Evolutionary conservation across 139 green algal species (phyloP), one percentile per base, ranked within the genome.

Genomic region (Coccomyxa sp.): DNA sequence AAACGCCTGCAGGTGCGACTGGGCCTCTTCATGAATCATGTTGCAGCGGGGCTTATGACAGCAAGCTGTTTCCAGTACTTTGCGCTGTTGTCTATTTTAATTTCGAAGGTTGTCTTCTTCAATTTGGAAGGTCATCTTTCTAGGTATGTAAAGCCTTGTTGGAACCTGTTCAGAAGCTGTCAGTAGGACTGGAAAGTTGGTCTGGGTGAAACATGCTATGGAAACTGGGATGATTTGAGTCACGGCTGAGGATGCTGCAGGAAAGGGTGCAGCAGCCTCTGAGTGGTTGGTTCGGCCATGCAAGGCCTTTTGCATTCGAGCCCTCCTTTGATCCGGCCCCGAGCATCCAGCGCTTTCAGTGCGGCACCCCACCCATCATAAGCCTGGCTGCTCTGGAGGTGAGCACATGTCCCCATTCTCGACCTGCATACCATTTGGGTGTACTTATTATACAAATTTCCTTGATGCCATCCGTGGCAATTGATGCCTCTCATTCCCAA

Each of bases 261-360:
- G 63, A 71, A 1, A 28, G 18, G 18, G 18, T 21, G 18, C 18
- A 71, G 63, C 63, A 71, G 63, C 51, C 78, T 0, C 58, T 82
- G 58, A 51, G 25, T 30, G 78, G 78, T 12, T 82, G 78, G 78
- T 74, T 82, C 58, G 78, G 78, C 21, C 78, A 82, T 38, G 57
- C 21, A 25, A 15, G 27, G n/a, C 57, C 78, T 9, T 82, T 82
- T 74, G 78, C 57, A 15, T 82, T 82, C 11, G 78, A 82, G 57
- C 21, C 13, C 51, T 27, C 57, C 21, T 82, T 58, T 45, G 27
- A 38, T 23, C 7, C 78, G 28, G 78, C 78, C 18, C 13, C 13
- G 13, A 51, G 78, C 51, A 74, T 82, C 12, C 57, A 45, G 57
- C 57, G 58, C 51, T 74, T 75, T 12, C 78, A 58, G 23, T 71